Conservation (phyloP, 2,329 filamentous ascomycete genomes). For the Colletotrichum caudatum region DNA sequence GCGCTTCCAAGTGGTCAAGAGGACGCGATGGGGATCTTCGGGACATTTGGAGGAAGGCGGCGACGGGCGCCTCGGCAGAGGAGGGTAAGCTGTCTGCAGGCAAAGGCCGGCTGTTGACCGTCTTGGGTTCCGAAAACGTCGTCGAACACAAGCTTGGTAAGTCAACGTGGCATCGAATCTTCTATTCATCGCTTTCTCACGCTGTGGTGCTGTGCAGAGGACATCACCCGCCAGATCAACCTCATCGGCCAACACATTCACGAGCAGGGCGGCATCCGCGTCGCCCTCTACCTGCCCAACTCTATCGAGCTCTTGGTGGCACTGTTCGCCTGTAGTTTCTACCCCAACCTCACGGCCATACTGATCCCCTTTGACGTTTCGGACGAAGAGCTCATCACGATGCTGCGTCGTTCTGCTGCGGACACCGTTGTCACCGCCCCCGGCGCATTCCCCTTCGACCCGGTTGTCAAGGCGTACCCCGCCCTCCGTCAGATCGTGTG, state of each 20-base stretch:
- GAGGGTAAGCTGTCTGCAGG: slow-evolving; percentile 70
- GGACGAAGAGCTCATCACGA: slow-evolving; percentile 74
- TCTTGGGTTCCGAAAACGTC: slow-evolving; percentile 80
- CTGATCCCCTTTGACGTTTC: slow-evolving; percentile 86
- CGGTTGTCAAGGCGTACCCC: slow-evolving; percentile 75
- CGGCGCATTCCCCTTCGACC: slow-evolving; percentile 85
- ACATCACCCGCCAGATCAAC: slow-evolving; percentile 87
- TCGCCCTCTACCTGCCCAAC: slow-evolving; percentile 93
- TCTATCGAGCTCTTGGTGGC: slow-evolving; percentile 87
- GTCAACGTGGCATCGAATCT: slow-evolving; percentile 12
- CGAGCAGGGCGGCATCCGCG: slow-evolving; percentile 77
- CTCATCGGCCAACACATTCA: slow-evolving; percentile 83
- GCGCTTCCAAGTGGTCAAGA: slow-evolving; percentile 82
- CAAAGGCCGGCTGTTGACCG: slow-evolving; percentile 80
- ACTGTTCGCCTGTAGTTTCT: slow-evolving; percentile 91
- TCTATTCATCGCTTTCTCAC: slow-evolving; percentile 5
- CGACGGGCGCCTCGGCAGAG: slow-evolving; percentile 72
- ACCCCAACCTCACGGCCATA: slow-evolving; percentile 81
- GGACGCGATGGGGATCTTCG: slow-evolving; percentile 90
- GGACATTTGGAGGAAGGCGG: slow-evolving; percentile 86
- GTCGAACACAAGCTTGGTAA: slow-evolving; percentile 77
- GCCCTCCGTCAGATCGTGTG: slow-evolving; percentile 84
- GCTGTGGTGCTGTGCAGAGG: slow-evolving; percentile 57
- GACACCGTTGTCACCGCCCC: slow-evolving; percentile 88
- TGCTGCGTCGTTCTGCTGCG: slow-evolving; percentile 79